phyloP scores from a whole-genome alignment of 2,329 filamentous ascomycete species.

The Lasiodiplodia sp. region DNA sequence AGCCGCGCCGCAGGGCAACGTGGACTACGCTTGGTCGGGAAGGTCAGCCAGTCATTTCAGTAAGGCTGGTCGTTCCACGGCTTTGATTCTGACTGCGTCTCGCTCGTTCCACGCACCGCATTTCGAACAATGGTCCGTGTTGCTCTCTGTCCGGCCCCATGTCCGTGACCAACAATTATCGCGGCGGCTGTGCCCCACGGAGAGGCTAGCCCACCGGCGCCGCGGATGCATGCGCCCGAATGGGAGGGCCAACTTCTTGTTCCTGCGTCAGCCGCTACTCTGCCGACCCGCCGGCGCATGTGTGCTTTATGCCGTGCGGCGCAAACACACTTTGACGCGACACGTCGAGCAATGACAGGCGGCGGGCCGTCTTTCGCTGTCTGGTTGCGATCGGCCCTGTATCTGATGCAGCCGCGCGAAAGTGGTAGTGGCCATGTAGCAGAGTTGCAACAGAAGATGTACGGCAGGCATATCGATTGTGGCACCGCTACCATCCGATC shows the following conservation, averaged over 20 bases:
- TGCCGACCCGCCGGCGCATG: not conserved
- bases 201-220: not conserved
- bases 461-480: slow-evolving; percentile 6
- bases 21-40: not conserved
- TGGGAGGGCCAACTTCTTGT: not conserved
- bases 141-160: not conserved
- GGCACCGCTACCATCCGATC: not conserved
- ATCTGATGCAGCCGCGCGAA: not conserved
- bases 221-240: slow-evolving; percentile 1
- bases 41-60: slow-evolving; percentile 12
- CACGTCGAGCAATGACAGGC: not conserved
- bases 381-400: not conserved
- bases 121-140: slow-evolving; percentile 11
- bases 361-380: slow-evolving; percentile 1
- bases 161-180: slow-evolving; percentile 12
- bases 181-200: slow-evolving; percentile 25
- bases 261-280: slow-evolving; percentile 19
- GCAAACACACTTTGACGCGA: slow-evolving; percentile 1
- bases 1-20: slow-evolving; percentile 3
- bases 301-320: not conserved
- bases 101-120: slow-evolving; percentile 13
- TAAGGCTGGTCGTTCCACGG: slow-evolving; percentile 20
- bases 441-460: slow-evolving; percentile 23
- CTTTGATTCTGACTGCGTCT: slow-evolving; percentile 9
- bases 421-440: not conserved